phyloP scores from a whole-genome alignment of 257 asterid genomes.

The Prunella vulgaris region DNA sequence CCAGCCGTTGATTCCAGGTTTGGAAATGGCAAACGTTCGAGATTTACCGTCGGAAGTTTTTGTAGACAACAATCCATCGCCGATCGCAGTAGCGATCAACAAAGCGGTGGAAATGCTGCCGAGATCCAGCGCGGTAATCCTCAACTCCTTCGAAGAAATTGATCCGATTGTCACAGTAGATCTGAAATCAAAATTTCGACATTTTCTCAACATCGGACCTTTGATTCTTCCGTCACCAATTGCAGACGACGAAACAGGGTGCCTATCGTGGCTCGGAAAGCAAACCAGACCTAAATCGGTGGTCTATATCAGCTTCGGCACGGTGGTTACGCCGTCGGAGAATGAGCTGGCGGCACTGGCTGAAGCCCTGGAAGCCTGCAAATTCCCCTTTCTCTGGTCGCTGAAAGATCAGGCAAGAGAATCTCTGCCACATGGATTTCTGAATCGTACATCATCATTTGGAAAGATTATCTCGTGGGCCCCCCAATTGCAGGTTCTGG shows the following conservation, averaged over 20 bases:
- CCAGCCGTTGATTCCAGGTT: conserved; percentile 48
- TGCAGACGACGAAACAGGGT: conserved; percentile 33
- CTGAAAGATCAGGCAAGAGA: conserved; percentile 25
- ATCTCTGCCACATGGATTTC: conserved; percentile 49
- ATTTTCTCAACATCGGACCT: conserved; percentile 69
- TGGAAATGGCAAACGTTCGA: conserved; percentile 24
- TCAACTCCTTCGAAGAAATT: conserved; percentile 70
- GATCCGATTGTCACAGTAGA: conserved; percentile 44
- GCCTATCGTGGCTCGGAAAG: conserved; percentile 52
- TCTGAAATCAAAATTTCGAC: conserved; percentile 43
- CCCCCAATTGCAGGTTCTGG: conserved; percentile 49
- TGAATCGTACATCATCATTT: conserved; percentile 29
- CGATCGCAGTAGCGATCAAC: conserved; percentile 42
- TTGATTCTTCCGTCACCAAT: conserved; percentile 29
- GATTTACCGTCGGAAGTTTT: conserved; percentile 65
- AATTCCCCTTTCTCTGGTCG: conserved; percentile 63
- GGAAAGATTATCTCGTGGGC: conserved; percentile 69
- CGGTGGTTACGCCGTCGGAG: conserved; percentile 44
- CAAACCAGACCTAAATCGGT: conserved; percentile 37
- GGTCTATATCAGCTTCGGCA: conserved; percentile 65
- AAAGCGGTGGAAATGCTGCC: conserved; percentile 55
- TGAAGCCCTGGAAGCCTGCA: conserved; percentile 46
- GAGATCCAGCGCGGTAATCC: conserved; percentile 44
- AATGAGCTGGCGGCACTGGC: conserved; percentile 48
- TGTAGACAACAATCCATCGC: conserved; percentile 29